Evolutionary conservation across 768 basidiomycete species (phyloP).

Genomic region (Suillus occidentalis): DNA sequence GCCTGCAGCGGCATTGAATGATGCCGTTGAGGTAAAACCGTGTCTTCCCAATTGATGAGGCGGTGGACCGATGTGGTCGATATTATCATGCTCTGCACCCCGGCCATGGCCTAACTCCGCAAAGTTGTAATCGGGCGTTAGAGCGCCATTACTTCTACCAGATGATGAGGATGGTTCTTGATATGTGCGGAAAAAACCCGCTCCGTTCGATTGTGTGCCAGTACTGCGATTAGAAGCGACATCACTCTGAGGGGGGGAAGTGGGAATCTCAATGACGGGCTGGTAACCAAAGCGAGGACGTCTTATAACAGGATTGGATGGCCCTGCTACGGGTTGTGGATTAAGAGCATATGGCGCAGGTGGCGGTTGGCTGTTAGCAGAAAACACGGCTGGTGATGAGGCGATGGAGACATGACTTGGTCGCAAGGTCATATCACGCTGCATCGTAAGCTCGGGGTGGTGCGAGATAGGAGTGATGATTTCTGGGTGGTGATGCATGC

Average conservation of each 20-base stretch:
- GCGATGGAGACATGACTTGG: constrained; percentile 17
- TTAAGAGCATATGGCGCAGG: constrained; percentile 24
- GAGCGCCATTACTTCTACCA: constrained; percentile 49
- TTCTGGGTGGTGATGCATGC: constrained; percentile 12
- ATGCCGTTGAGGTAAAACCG: constrained; percentile 20
- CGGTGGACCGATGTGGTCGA: constrained; percentile 17
- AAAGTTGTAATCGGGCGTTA: constrained; percentile 73
- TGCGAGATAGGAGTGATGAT: constrained; percentile 15
- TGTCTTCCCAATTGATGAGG: constrained; percentile 22
- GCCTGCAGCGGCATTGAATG: constrained; percentile 21
- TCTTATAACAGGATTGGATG: constrained; percentile 39
- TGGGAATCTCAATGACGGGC: constrained; percentile 62
- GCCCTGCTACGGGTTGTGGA: constrained; percentile 34
- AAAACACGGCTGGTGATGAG: constrained; percentile 1
- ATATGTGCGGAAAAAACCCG: constrained; percentile 62
- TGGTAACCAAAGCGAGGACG: constrained; percentile 46
- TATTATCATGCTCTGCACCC: constrained; percentile 37
- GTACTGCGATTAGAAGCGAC: constrained; percentile 55
- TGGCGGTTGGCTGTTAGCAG: background rate
- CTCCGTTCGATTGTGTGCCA: constrained; percentile 54
- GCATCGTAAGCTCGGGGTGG: constrained; percentile 29
- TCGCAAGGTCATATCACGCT: constrained; percentile 28
- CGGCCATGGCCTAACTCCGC: constrained; percentile 79
- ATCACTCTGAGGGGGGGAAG: constrained; percentile 62
- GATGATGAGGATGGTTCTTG: constrained; percentile 41